phyloP scores from a whole-genome alignment of 2,329 filamentous ascomycete genomes.

The Colletotrichum nymphaeae region DNA sequence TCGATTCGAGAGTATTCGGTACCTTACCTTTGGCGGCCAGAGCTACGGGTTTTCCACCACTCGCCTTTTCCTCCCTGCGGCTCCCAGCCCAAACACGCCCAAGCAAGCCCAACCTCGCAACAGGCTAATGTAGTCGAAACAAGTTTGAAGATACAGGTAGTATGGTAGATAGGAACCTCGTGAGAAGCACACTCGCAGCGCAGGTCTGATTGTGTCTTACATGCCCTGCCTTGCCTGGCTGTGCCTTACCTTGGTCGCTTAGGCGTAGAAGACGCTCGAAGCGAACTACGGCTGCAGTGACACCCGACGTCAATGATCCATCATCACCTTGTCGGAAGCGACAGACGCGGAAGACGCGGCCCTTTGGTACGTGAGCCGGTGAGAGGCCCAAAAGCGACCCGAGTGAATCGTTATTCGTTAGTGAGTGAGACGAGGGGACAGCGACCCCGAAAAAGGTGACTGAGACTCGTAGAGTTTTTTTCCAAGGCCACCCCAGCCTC shows the following conservation, averaged over 20 bases:
- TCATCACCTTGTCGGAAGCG: neutral
- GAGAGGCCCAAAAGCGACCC: neutral
- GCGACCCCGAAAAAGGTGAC: neutral
- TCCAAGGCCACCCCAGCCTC: neutral
- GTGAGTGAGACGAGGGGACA: neutral
- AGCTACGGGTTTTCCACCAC: slow-evolving; percentile 1
- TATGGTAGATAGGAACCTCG: no score
- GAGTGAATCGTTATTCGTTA: neutral
- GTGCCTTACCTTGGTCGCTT: neutral
- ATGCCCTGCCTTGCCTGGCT: neutral
- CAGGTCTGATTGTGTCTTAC: neutral
- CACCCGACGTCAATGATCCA: neutral
- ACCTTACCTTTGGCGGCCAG: slow-evolving; percentile 1
- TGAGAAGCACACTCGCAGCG: neutral
- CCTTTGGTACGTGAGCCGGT: neutral
- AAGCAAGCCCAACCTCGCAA: slow-evolving; percentile 26
- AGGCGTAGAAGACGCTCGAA: neutral
- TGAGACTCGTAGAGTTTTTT: neutral
- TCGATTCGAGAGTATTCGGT: neutral
- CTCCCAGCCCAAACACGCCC: slow-evolving; percentile 15
- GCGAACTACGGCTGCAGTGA: slow-evolving; percentile 12
- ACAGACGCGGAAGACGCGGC: neutral
- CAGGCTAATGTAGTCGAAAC: slow-evolving; percentile 24
- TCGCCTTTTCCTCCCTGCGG: slow-evolving; percentile 1
- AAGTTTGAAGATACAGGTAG: neutral